Base-by-base conservation (phyloP, 2,329 filamentous ascomycete species). In the Cytospora schulzeri region DNA sequence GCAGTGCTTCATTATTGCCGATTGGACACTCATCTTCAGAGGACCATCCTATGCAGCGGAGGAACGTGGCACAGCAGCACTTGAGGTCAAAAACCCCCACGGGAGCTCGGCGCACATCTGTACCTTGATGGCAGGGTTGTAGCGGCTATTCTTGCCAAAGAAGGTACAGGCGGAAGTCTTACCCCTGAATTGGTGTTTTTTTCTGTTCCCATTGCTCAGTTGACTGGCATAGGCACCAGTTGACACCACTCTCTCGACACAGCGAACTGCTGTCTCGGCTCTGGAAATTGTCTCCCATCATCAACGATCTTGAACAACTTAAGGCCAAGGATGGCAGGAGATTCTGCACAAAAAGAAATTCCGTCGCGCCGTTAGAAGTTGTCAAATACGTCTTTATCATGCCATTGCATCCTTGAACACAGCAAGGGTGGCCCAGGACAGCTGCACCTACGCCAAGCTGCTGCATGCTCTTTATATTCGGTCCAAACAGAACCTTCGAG, bases 391-490 rank as follows among this genome's bases (percentile, higher is more conserved):
- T 4, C 4, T 4, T 11, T 3, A 11, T 48, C n/a, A 48, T 45
- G 17, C 4, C 9, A 4, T 7, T 48, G 45, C n/a, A 48, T 48
- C n/a, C 45, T 12, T 12, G 41, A 12, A 24, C 5, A 3, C 6
- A 22, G 22, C 45, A n/a, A 48, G 45, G n/a, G n/a, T 48, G 45
- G n/a, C 12, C 9, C 9, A 14, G 50, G 29, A 31, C 17, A 55
- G 51, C 59, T 61, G 59, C 59, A 61, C 35, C 45, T 48, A 35
- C 41, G n/a, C 51, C 8, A 17, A 38, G 58, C 51, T 61, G 51
- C 19, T 41, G 38, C 38, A n/a, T 53, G 24, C 29, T 54, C 35
- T 51, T 61, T 19, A 52, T 50, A 26, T 50, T 38, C 15, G 52
- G 56, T 53, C 51, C 52, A 62, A 28, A 24, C 22, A 50, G 28